Evolutionary conservation across 2,329 filamentous ascomycete species (phyloP).

Genomic region (Xylaria sp.): DNA sequence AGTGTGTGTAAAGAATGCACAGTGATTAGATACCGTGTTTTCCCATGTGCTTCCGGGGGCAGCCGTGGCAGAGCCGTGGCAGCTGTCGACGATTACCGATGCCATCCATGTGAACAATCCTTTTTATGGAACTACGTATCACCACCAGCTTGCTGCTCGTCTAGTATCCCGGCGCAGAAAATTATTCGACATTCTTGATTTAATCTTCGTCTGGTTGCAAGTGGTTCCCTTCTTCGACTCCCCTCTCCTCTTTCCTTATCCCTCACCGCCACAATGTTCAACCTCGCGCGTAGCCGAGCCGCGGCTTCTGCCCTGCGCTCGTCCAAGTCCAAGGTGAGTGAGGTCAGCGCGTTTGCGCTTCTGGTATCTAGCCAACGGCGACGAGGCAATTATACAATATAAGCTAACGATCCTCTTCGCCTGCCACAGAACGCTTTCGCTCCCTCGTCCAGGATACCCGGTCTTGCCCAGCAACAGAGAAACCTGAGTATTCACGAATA

Average conservation of each 20-base stretch:
- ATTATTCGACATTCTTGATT: conserved; percentile 24
- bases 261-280: conserved; percentile 76
- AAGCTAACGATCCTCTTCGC: conserved; percentile 17
- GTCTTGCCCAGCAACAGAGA: conserved; percentile 81
- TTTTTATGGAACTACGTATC: conserved; percentile 22
- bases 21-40: conserved; percentile 3
- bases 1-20: no score
- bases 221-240: conserved; percentile 7
- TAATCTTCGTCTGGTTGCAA: conserved; percentile 13
- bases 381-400: conserved; percentile 6
- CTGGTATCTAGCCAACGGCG: background rate
- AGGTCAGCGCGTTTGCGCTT: conserved; percentile 2
- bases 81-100: background rate
- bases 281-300: conserved; percentile 83
- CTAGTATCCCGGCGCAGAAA: conserved; percentile 21
- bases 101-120: conserved; percentile 40
- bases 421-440: conserved; percentile 53
- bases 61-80: conserved; percentile 15
- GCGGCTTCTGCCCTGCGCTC: conserved; percentile 83
- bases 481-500: conserved; percentile 98
- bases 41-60: conserved; percentile 1
- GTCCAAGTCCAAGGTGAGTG: conserved; percentile 77
- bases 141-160: conserved; percentile 16
- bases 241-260: conserved; percentile 13
- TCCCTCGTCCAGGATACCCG: conserved; percentile 68